Percentiles rank a stretch among this genome's conserved stretches.
Conservation (phyloP, 495 filamentous ascomycete genomes). For the Talaromyces thailandensis region DNA sequence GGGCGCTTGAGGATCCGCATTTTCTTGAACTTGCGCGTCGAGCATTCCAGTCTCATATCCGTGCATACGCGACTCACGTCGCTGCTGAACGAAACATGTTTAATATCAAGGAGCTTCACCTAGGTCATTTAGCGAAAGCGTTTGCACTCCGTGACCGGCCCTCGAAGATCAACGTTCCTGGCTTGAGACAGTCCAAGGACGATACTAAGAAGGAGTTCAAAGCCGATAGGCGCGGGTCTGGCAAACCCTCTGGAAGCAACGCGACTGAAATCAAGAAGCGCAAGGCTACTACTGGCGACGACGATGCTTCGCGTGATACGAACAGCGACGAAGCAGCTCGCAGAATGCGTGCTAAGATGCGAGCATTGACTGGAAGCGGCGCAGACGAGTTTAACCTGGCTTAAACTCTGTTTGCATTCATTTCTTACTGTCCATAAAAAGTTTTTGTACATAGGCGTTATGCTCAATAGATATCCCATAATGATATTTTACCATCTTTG, state of each 20-base stretch:
- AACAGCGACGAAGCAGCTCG: conserved; percentile 55
- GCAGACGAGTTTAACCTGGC: conserved; percentile 87
- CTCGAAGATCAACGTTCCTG: conserved; percentile 71
- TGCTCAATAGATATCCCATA: conserved; percentile 87
- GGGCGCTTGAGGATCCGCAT: conserved; percentile 50
- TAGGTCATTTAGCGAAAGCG: conserved; percentile 89
- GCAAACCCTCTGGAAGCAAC: conserved; percentile 5
- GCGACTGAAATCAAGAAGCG: conserved; percentile 28
- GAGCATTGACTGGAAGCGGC: conserved; percentile 48
- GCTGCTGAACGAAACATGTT: conserved; percentile 74
- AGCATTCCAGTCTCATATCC: conserved; percentile 83
- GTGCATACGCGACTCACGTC: conserved; percentile 92
- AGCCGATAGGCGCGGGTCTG: conserved; percentile 19
- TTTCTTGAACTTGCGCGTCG: conserved; percentile 65
- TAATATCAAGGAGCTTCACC: conserved; percentile 78
- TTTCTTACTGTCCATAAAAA: conserved; percentile 12
- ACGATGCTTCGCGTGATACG: conserved; percentile 24
- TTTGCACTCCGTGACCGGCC: conserved; percentile 86
- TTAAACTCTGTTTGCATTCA: conserved; percentile 20
- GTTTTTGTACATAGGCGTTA: conserved; percentile 12
- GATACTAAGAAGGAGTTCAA: conserved; percentile 41
- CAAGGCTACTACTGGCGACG: conserved; percentile 28
- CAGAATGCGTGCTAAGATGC: conserved; percentile 78
- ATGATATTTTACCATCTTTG: conserved; percentile 91
- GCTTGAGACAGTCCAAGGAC: conserved; percentile 37